phyloP scores from a whole-genome alignment of 1,139 yeast species.

The Yamadazyma membranifaciens region DNA sequence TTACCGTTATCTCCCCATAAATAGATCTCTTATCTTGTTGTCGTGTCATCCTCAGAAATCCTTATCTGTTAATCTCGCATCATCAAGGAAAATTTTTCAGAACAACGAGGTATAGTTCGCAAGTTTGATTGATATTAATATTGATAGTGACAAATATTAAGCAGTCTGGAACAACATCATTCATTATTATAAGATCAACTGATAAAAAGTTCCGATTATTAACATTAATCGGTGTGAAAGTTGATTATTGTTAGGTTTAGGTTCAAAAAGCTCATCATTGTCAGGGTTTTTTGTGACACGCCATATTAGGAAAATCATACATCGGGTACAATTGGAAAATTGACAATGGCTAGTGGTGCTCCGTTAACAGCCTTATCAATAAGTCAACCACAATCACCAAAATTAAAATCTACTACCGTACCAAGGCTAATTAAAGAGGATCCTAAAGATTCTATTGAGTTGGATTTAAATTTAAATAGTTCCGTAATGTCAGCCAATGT shows the following conservation, averaged over 20 bases:
- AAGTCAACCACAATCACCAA: conserved; percentile 4
- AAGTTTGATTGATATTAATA: no score
- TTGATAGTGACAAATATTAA: no score
- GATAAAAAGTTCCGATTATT: no score
- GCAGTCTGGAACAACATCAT: no score
- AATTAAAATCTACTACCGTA: neutral
- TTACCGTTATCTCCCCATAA: neutral
- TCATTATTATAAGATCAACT: no score
- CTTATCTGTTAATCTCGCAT: conserved; percentile 4
- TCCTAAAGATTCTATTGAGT: conserved; percentile 4
- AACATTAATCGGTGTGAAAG: no score
- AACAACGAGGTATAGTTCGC: neutral
- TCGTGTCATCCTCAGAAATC: neutral
- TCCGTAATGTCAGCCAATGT: neutral
- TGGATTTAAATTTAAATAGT: neutral
- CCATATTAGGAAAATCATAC: no score
- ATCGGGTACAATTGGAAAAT: neutral
- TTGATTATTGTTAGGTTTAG: no score
- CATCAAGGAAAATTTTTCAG: conserved; percentile 3
- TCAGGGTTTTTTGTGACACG: no score
- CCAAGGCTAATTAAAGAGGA: conserved; percentile 4
- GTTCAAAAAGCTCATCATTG: no score
- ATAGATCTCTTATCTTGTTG: neutral
- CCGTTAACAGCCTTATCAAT: conserved; percentile 3
- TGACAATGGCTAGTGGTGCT: conserved; percentile 2